phyloP scores from a whole-genome alignment of 352 stramenopile species.

The Nannochloropsis limnetica region DNA sequence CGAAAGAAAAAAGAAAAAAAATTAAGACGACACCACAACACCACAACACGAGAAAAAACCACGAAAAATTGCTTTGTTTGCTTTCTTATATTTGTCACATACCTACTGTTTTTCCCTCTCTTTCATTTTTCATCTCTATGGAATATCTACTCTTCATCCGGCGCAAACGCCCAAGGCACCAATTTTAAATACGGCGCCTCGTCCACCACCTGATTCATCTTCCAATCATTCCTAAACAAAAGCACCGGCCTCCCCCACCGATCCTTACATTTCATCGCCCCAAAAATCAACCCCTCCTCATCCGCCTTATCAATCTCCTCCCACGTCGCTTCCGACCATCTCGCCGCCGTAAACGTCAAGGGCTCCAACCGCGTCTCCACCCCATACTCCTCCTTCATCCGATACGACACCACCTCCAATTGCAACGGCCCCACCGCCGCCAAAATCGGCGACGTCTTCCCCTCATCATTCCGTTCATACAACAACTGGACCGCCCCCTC shows the following conservation, averaged over 20 bases:
- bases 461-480: conserved; percentile 65
- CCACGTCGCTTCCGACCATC: conserved; percentile 59
- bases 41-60: too few species aligned
- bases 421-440: conserved; percentile 68
- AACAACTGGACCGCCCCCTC: conserved; percentile 72
- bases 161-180: conserved; percentile 52
- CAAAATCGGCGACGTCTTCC: conserved; percentile 63
- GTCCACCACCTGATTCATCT: conserved; percentile 49
- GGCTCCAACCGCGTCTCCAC: conserved; percentile 66
- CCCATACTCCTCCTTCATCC: conserved; percentile 67
- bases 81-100: not conserved
- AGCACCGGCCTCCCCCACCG: conserved; percentile 51
- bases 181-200: conserved; percentile 51
- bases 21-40: not conserved
- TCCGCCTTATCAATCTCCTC: conserved; percentile 48
- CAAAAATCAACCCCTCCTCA: conserved; percentile 45
- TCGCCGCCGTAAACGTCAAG: conserved; percentile 62
- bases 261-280: conserved; percentile 51
- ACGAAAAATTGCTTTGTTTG: not conserved
- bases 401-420: conserved; percentile 64
- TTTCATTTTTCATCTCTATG: not conserved
- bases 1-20: not conserved
- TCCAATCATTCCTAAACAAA: conserved; percentile 55
- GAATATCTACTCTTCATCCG: conserved; percentile 38
- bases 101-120: not conserved